phyloP scores from a whole-genome alignment of 2,329 filamentous ascomycete genomes.

The Hymenoscyphus fructigenus region DNA sequence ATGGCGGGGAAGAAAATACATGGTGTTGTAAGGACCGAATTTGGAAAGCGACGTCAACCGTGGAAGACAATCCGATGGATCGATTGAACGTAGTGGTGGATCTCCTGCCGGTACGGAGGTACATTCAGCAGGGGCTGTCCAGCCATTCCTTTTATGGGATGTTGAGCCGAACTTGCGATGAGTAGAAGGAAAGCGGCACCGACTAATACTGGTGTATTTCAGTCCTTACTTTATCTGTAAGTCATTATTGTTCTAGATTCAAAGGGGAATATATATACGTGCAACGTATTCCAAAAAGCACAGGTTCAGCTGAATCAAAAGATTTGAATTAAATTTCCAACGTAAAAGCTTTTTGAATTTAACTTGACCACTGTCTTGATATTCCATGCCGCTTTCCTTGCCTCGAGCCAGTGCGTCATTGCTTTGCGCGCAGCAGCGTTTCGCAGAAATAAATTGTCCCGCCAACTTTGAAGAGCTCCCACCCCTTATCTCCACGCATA shows the following conservation, averaged over 20 bases:
- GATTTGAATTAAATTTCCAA: no score
- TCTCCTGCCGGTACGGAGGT: neutral
- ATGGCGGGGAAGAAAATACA: constrained; percentile 1
- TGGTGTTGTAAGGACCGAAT: constrained; percentile 1
- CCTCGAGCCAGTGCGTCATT: constrained; percentile 11
- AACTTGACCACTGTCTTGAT: neutral
- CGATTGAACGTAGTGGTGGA: neutral
- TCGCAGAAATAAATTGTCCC: neutral
- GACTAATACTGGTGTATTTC: neutral
- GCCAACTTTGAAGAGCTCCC: neutral
- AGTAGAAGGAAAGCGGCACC: neutral
- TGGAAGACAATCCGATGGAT: neutral
- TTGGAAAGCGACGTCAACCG: neutral
- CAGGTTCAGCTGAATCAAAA: no score
- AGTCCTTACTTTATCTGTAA: neutral
- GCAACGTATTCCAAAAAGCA: no score
- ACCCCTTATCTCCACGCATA: neutral
- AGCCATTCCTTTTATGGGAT: neutral
- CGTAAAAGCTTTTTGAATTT: no score
- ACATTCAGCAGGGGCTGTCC: neutral
- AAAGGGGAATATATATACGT: no score
- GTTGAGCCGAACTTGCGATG: neutral
- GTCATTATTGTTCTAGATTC: neutral
- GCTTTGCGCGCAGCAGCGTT: neutral
- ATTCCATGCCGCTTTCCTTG: constrained; percentile 2